Evolutionary conservation across 768 basidiomycete species (phyloP).

Genomic region (Hysterangium stoloniferum): DNA sequence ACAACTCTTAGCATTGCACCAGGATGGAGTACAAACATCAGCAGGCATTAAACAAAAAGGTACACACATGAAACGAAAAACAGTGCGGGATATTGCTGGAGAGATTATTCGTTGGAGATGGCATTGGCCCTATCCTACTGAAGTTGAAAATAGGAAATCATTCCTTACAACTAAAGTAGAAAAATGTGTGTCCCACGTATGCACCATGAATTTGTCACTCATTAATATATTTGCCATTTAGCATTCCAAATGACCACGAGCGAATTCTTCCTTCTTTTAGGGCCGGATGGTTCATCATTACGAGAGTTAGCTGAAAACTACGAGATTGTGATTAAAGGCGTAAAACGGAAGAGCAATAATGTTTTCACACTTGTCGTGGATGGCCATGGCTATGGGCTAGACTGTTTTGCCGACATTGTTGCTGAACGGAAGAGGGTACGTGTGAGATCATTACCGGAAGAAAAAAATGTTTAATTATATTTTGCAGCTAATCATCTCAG

Average conservation of each 20-base stretch:
- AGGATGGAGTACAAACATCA: slow-evolving; percentile 1
- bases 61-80: slow-evolving; percentile 7
- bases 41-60: neutral
- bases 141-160: neutral
- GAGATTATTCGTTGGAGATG: slow-evolving; percentile 9
- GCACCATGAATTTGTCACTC: neutral
- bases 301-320: slow-evolving; percentile 2
- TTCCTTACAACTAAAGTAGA: neutral
- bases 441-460: neutral
- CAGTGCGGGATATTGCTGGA: slow-evolving; percentile 1
- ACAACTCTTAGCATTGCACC: slow-evolving; percentile 4
- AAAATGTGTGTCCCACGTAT: neutral
- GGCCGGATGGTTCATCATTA: slow-evolving; percentile 7
- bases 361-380: slow-evolving; percentile 1
- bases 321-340: slow-evolving; percentile 2
- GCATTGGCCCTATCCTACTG: slow-evolving; percentile 8
- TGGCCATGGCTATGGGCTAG: slow-evolving; percentile 3
- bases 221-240: neutral
- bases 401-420: slow-evolving; percentile 7
- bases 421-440: slow-evolving; percentile 7
- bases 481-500: slow-evolving; percentile 7
- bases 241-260: neutral
- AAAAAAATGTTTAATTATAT: neutral
- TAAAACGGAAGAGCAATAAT: neutral
- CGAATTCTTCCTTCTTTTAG: slow-evolving; percentile 10